These are phyloP conservation scores for Microcyclosporella mali DNA, from an alignment of 2,329 filamentous ascomycete genomes.

Conservation along the genomic window DNA sequence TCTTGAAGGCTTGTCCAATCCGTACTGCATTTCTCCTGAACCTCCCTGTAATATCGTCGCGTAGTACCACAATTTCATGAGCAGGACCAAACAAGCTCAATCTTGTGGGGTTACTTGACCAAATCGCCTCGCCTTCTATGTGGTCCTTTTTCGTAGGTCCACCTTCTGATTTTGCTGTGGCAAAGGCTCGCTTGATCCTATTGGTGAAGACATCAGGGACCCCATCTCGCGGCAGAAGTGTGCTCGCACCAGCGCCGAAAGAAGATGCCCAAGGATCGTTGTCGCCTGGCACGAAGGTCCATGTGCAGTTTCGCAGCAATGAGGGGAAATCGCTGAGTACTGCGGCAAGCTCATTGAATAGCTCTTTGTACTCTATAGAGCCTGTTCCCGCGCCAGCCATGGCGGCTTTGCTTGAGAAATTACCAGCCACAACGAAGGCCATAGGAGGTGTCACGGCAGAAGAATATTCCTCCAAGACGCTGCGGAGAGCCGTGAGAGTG, in stretches of 20 bases:
- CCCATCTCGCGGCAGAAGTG: conserved; percentile 60
- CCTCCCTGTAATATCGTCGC: conserved; percentile 78
- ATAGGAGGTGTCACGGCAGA: conserved; percentile 58
- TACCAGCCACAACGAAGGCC: conserved; percentile 76
- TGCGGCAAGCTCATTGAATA: conserved; percentile 81
- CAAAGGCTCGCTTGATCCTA: conserved; percentile 73
- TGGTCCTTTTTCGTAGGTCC: conserved; percentile 42
- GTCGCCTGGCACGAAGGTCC: conserved; percentile 90
- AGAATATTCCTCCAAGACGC: conserved; percentile 69
- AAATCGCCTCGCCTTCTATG: conserved; percentile 66
- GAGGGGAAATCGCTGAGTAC: conserved; percentile 76
- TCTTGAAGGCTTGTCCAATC: conserved; percentile 49
- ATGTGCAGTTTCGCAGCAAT: conserved; percentile 71
- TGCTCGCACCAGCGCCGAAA: conserved; percentile 69
- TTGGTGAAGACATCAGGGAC: conserved; percentile 89
- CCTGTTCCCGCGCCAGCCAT: conserved; percentile 63
- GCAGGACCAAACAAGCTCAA: conserved; percentile 79
- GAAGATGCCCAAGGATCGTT: conserved; percentile 95
- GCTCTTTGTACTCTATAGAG: conserved; percentile 94
- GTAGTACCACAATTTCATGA: conserved; percentile 79
- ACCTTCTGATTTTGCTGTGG: conserved; percentile 66
- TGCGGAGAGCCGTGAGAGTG: conserved; percentile 73
- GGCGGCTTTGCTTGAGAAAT: conserved; percentile 60
- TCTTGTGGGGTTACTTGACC: conserved; percentile 81
- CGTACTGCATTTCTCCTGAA: conserved; percentile 70